These are phyloP conservation scores for Blastocystis sp. DNA, from an alignment of 352 stramenopile genomes.

Conservation along the genomic window DNA sequence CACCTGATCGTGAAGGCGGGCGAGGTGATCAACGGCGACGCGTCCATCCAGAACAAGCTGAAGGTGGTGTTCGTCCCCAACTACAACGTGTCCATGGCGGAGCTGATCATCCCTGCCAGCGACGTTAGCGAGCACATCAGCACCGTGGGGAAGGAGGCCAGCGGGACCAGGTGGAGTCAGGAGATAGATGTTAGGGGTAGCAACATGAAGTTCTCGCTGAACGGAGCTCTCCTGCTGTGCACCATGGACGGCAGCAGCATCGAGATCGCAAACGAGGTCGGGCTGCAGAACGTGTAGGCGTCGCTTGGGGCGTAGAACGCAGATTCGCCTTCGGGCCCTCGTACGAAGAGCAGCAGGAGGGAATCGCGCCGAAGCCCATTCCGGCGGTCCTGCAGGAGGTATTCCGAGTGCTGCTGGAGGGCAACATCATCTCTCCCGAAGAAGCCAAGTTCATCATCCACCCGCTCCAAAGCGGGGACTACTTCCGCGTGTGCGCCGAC, in stretches of 20 bases:
- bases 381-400: conserved; percentile 24
- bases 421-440: not conserved
- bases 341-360: conserved; percentile 62
- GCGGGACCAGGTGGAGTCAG: conserved; percentile 66
- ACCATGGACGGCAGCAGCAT: conserved; percentile 72
- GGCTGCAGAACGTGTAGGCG: conserved; percentile 70
- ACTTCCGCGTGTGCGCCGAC: conserved; percentile 67
- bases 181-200: not conserved
- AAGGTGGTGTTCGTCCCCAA: conserved; percentile 72
- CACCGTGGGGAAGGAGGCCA: conserved; percentile 71
- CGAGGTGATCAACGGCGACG: conserved; percentile 70
- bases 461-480: conserved; percentile 52
- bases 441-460: conserved; percentile 11
- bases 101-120: conserved; percentile 71
- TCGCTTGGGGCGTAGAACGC: conserved; percentile 3
- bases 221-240: conserved; percentile 71
- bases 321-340: conserved; percentile 51
- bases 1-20: conserved; percentile 71
- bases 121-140: conserved; percentile 71
- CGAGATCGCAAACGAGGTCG: conserved; percentile 71
- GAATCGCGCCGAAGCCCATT: not conserved
- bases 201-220: conserved; percentile 73
- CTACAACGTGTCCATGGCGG: conserved; percentile 72
- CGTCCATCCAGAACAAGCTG: conserved; percentile 54
- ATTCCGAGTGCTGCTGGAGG: conserved; percentile 18